Conservation (phyloP, 2,329 filamentous ascomycete genomes). For the Thelonectria rubi region DNA sequence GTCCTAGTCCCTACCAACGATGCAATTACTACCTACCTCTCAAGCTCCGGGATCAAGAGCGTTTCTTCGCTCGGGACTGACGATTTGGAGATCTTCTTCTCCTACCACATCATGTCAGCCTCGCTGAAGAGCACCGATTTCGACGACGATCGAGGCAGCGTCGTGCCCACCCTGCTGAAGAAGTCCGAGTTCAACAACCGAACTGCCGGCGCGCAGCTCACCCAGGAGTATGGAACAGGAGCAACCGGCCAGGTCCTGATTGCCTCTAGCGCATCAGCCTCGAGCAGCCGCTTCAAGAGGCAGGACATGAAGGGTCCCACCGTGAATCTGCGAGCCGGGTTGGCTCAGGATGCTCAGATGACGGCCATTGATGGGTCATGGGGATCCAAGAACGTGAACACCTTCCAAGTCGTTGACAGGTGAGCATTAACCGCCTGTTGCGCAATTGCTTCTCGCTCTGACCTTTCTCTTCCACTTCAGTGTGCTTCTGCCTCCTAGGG, state of each 20-base stretch:
- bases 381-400: conserved; percentile 30
- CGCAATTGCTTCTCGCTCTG: background rate
- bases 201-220: conserved; percentile 23
- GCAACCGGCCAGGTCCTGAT: conserved; percentile 35
- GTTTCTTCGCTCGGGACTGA: conserved; percentile 16
- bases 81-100: conserved; percentile 30
- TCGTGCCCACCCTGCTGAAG: conserved; percentile 28
- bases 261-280: conserved; percentile 1
- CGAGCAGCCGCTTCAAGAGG: background rate
- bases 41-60: conserved; percentile 5
- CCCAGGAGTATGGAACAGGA: conserved; percentile 19
- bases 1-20: conserved; percentile 34
- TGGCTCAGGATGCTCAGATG: conserved; percentile 35
- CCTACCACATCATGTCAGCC: conserved; percentile 29
- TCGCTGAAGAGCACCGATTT: conserved; percentile 26
- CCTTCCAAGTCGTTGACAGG: conserved; percentile 34
- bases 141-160: conserved; percentile 10
- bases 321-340: conserved; percentile 27
- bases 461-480: background rate
- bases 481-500: conserved; percentile 26
- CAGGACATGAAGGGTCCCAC: conserved; percentile 9
- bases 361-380: conserved; percentile 34
- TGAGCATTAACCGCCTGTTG: background rate
- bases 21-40: conserved; percentile 31
- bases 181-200: conserved; percentile 33